Base-by-base conservation (phyloP, 768 basidiomycete genomes). In the Hygrocybe punicea region DNA sequence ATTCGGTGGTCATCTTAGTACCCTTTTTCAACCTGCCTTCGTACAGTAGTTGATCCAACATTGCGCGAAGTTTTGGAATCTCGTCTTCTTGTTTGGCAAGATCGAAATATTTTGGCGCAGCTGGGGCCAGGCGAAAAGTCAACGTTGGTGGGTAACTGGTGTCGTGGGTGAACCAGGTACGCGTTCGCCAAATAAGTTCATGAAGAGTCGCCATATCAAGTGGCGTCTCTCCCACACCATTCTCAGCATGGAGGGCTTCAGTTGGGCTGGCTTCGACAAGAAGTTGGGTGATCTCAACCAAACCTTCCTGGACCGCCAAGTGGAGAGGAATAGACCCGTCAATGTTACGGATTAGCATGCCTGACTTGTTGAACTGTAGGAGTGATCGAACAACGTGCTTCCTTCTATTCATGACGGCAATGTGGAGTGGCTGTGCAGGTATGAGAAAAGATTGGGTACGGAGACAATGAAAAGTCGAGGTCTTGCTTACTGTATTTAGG, bases 281-380 rank as follows among this genome's bases (percentile, higher is more conserved):
- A 9, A 71, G 50, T 25, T 72, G 58, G 1, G 74, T 70, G 8
- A 81, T 78, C 19, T 71, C 61, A 0, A 71, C 19, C 56, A 59
- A 74, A 19, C 72, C 69, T 0, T 55, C 25, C 7, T 70, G 69
- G 21, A 78, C 72, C 0, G 84, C 81, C 24, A 71, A 57, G 60
- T 85, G 84, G 2, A 86, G 69, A 2, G 82, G 78, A 0, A 75
- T 82, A n/a, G 73, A 77, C 0, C 82, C 84, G 45, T 76, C 71
- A 25, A 71, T 70, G 61, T 85, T 78, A 33, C 73, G 78, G 7
- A 73, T 62, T 4, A 77, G 61, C 24, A 78, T 68, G 4, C 72
- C 62, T 0, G 73, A 57, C 40, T 67, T 70, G 6, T 73, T 71
- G 46, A 74, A 76, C 3, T 71, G 67, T 13, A 82, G 60, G 34